A percentile compares a stretch with the other conserved stretches of the same genome.
Conservation (phyloP, 1,139 yeast genomes). For the Suhomyces wounanorum region DNA sequence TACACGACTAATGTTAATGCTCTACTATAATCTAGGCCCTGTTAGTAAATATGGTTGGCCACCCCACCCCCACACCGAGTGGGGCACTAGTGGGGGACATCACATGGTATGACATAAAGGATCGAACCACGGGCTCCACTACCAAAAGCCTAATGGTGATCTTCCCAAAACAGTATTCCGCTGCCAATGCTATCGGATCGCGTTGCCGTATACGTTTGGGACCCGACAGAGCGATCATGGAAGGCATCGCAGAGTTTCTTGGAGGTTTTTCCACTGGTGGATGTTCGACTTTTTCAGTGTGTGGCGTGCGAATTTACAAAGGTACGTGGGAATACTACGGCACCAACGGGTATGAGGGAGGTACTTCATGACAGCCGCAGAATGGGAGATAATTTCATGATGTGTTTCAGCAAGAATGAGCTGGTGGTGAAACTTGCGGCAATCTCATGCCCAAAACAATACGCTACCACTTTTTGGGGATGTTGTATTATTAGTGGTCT, state of each 20-base stretch:
- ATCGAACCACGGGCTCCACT: neutral
- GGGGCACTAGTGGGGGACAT: neutral
- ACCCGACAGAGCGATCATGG: too few species aligned
- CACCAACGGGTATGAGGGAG: neutral
- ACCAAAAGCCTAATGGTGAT: neutral
- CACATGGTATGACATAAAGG: neutral
- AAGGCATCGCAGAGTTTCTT: too few species aligned
- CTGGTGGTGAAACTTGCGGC: neutral
- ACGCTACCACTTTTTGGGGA: too few species aligned
- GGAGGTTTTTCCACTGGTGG: too few species aligned
- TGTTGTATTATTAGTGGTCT: too few species aligned
- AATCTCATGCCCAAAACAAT: neutral
- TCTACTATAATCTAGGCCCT: too few species aligned
- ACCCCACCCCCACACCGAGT: neutral
- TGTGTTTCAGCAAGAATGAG: neutral
- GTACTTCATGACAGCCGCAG: neutral
- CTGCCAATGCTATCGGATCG: too few species aligned
- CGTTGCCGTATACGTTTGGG: too few species aligned
- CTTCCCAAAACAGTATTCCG: neutral
- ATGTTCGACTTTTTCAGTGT: neutral
- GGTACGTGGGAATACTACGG: neutral
- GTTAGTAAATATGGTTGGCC: too few species aligned
- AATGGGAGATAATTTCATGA: neutral
- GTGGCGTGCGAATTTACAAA: neutral
- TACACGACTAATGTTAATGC: too few species aligned